Evolutionary conservation across 2,329 filamentous ascomycete genomes (phyloP), one percentile per base, ranked within the genome.

Genomic region (Fusarium pseudocircinatum): DNA sequence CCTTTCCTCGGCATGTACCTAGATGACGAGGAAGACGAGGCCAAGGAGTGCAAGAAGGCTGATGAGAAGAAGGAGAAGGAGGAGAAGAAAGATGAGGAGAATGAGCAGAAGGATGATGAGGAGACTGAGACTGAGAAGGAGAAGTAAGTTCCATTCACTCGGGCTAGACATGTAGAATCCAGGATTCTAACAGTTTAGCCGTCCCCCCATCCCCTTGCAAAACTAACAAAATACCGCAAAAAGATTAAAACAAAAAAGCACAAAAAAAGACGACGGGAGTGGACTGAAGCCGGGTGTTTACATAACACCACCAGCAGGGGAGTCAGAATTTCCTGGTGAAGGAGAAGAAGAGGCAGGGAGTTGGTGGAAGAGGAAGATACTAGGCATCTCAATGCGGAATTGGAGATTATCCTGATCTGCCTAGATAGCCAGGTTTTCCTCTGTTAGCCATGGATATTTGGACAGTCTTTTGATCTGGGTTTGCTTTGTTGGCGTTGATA

Each of bases 401-500:
- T 52, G 18, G 24, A 30, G 40, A 20, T 18, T 28, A 12, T 43
- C 32, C 4, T 28, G 3, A 47, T 24, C 47, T 22, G 4, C n/a
- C 24, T 43, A 30, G 30, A 20, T 16, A 28, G 50, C 20, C 24
- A 26, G 6, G n/a, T 20, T 36, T 50, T 15, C n/a, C n/a, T 20
- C n/a, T 4, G 1, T 1, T 0, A 52, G n/a, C 2, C 15, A 42
- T 10, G 12, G 12, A 18, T 20, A 20, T 16, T 24, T 3, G 10
- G 28, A 43, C 22, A 24, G 26, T 20, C 20, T 15, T 14, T 16
- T 18, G 8, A 15, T 26, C 12, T 14, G 20, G 11, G 4, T 60
- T 60, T 47, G n/a, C 28, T 36, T 49, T 42, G 32, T 46, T 30
- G 13, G 12, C 11, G 10, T 10, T 5, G 6, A 6, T 16, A 5